These are phyloP conservation scores for Aspergillus nanangensis DNA, from an alignment of 495 filamentous ascomycete species.

Conservation along the genomic window DNA sequence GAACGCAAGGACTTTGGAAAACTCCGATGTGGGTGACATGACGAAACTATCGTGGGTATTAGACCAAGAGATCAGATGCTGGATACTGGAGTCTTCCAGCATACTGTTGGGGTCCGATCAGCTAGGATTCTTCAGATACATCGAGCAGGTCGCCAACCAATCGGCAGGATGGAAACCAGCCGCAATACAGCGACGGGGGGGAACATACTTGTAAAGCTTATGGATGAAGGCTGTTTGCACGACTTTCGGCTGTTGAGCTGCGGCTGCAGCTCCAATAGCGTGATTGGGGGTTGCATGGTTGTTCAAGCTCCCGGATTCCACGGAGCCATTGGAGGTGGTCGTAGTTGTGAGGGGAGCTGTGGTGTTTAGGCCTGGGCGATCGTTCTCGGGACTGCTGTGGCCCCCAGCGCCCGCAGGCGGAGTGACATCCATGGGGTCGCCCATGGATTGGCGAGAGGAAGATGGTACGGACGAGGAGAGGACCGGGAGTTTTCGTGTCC, in stretches of 20 bases:
- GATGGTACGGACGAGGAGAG: slow-evolving; percentile 36
- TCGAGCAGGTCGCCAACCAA: slow-evolving; percentile 5
- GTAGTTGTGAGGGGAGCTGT: too few species aligned
- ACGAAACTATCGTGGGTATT: slow-evolving; percentile 93
- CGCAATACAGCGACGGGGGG: too few species aligned
- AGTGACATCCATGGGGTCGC: slow-evolving; percentile 49
- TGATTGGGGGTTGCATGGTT: slow-evolving; percentile 39
- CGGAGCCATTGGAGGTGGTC: slow-evolving; percentile 40
- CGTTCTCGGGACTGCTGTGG: slow-evolving; percentile 44
- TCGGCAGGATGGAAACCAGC: slow-evolving; percentile 8
- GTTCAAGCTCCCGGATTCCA: slow-evolving; percentile 28
- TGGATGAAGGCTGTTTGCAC: slow-evolving; percentile 99
- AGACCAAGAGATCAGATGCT: slow-evolving; percentile 96
- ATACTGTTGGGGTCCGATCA: slow-evolving; percentile 56
- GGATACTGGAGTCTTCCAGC: slow-evolving; percentile 89
- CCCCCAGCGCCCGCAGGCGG: slow-evolving; percentile 32
- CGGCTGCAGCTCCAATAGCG: slow-evolving; percentile 63
- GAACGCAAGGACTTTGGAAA: slow-evolving; percentile 97
- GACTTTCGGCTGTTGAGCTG: slow-evolving; percentile 93
- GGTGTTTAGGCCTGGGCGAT: slow-evolving; percentile 35
- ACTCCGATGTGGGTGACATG: slow-evolving; percentile 94
- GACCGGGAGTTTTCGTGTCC: slow-evolving; percentile 42
- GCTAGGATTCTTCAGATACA: not conserved
- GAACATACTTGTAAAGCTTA: slow-evolving; percentile 96
- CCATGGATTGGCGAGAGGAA: slow-evolving; percentile 34